These are phyloP conservation scores for Abrus precatorius DNA, from an alignment of 306 rosid species.

Conservation along the genomic window DNA sequence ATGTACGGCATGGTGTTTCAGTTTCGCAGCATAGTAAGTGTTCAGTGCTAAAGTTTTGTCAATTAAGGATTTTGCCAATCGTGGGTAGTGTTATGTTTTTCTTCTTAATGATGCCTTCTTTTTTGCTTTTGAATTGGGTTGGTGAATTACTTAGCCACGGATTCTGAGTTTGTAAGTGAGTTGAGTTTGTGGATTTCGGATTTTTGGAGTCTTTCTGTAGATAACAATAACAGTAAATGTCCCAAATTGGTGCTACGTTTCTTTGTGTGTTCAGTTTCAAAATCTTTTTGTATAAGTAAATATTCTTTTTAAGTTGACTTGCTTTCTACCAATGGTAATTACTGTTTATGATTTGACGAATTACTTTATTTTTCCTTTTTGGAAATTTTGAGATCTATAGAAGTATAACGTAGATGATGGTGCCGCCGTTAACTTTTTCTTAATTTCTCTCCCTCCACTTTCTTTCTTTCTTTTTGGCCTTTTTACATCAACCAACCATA, in stretches of 20 bases:
- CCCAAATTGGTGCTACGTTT: conserved; percentile 28
- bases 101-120: background rate
- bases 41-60: conserved; percentile 50
- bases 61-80: conserved; percentile 12
- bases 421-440: too few species aligned
- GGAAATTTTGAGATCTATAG: conserved; percentile 41
- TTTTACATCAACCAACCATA: too few species aligned
- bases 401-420: conserved; percentile 26
- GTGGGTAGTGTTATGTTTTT: background rate
- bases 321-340: conserved; percentile 38
- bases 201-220: conserved; percentile 8
- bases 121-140: conserved; percentile 31
- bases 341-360: conserved; percentile 44
- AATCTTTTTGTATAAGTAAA: conserved; percentile 43
- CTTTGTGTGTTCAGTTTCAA: conserved; percentile 29
- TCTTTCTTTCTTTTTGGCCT: too few species aligned
- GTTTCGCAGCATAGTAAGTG: conserved; percentile 63
- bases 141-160: background rate
- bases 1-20: conserved; percentile 50
- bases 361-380: background rate
- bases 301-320: conserved; percentile 43
- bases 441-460: too few species aligned
- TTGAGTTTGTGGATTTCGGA: conserved; percentile 41
- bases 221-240: conserved; percentile 39
- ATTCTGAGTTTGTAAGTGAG: conserved; percentile 29